Evolutionary conservation across 257 asterid species (phyloP).

Genomic region (Gentiana macrophylla): DNA sequence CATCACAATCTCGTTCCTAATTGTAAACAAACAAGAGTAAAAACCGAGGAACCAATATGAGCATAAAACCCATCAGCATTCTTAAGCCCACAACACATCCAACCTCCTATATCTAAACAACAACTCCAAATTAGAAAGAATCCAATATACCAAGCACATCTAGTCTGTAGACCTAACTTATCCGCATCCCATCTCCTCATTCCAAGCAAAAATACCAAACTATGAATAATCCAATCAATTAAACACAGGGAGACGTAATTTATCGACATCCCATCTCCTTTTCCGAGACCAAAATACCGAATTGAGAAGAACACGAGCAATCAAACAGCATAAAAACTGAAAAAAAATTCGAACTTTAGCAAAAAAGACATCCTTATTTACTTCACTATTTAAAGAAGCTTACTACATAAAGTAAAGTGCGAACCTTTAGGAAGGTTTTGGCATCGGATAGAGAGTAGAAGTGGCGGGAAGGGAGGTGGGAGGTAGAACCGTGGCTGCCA

Average conservation of each 20-base stretch:
- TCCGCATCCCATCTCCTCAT: constrained; percentile 4
- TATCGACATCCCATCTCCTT: background rate
- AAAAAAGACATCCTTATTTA: background rate
- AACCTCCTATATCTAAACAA: background rate
- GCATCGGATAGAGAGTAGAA: constrained; percentile 77
- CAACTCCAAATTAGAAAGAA: background rate
- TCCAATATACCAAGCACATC: background rate
- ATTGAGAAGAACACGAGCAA: background rate
- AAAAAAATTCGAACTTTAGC: background rate
- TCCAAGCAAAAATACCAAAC: no score
- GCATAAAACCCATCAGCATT: constrained; percentile 1
- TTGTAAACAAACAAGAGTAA: background rate
- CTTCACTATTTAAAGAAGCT: background rate
- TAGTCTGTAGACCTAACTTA: constrained; percentile 1
- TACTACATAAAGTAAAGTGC: background rate
- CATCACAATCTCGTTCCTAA: constrained; percentile 83
- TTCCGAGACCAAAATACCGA: background rate
- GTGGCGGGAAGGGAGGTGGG: constrained; percentile 76
- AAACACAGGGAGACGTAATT: background rate
- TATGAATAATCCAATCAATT: no score
- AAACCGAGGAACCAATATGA: background rate
- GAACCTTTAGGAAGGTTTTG: constrained; percentile 62
- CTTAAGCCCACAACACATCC: no score
- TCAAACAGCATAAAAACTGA: background rate
- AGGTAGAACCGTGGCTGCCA: constrained; percentile 93